phyloP scores from a whole-genome alignment of 805 yeast species.

The Clavispora fructus region DNA sequence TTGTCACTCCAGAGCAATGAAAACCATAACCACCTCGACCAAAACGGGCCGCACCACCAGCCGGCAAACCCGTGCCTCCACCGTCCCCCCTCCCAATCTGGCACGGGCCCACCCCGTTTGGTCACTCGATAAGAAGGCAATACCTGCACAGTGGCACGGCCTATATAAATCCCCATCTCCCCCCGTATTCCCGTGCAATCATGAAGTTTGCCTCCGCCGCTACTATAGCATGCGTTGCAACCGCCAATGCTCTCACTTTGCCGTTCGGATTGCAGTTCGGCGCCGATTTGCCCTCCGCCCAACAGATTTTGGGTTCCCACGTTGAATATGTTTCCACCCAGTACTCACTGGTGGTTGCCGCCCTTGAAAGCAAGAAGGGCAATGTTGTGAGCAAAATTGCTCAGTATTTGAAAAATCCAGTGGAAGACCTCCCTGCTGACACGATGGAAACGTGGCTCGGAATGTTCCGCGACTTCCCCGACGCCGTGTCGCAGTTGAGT shows the following conservation, averaged over 20 bases:
- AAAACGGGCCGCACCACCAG: background rate
- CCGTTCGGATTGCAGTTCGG: conserved; percentile 4
- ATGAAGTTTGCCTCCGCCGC: conserved; percentile 8
- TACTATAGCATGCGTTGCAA: conserved; percentile 7
- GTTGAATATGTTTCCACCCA: conserved; percentile 9
- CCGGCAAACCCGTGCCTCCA: conserved; percentile 1
- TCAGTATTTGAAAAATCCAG: conserved; percentile 45
- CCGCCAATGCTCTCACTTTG: conserved; percentile 10
- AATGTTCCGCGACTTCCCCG: conserved; percentile 56
- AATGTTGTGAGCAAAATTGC: conserved; percentile 44
- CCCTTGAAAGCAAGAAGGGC: conserved; percentile 13
- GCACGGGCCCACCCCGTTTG: background rate
- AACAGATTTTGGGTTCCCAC: conserved; percentile 8
- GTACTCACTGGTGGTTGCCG: conserved; percentile 9
- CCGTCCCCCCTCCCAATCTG: background rate
- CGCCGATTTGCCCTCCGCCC: conserved; percentile 5
- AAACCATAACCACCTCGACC: too few species aligned
- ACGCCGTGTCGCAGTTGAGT: conserved; percentile 45
- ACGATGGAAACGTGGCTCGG: conserved; percentile 57
- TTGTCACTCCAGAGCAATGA: too few species aligned
- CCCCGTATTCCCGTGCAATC: background rate
- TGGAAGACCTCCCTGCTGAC: conserved; percentile 44
- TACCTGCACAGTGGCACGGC: background rate
- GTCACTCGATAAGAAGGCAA: background rate
- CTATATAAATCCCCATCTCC: background rate